Conservation (phyloP, 208 protist species). For the Wallacemonas sp. region DNA sequence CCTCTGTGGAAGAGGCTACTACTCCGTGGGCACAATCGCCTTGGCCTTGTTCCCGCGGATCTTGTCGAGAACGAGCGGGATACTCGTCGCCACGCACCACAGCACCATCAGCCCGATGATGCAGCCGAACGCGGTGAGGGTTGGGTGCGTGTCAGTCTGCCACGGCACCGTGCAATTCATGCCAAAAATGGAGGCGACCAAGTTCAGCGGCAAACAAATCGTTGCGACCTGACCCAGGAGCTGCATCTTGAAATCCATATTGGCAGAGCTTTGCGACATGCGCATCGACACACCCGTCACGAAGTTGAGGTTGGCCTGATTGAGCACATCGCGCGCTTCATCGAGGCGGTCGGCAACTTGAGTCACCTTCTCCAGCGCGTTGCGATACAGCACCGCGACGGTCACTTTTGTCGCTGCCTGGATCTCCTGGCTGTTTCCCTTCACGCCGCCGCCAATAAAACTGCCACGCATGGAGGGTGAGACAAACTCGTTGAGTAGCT, state of each 20-base stretch:
- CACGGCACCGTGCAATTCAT: constrained; percentile 91
- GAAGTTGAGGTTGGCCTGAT: constrained; percentile 87
- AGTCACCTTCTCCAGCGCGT: constrained; percentile 60
- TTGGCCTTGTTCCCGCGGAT: constrained; percentile 41
- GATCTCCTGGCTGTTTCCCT: constrained; percentile 8
- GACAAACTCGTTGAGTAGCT: constrained; percentile 68
- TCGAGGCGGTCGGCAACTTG: constrained; percentile 75
- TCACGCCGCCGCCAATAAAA: constrained; percentile 39
- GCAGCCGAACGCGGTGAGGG: constrained; percentile 60
- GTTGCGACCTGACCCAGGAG: constrained; percentile 75
- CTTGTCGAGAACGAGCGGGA: constrained; percentile 45
- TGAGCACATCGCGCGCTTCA: constrained; percentile 75
- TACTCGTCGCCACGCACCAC: constrained; percentile 62
- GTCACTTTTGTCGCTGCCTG: constrained; percentile 31
- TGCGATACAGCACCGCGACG: constrained; percentile 31
- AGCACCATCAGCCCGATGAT: constrained; percentile 61
- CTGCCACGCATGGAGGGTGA: constrained; percentile 68
- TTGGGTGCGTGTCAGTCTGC: constrained; percentile 47
- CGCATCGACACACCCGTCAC: constrained; percentile 82
- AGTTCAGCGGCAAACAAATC: constrained; percentile 84
- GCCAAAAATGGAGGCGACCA: constrained; percentile 84
- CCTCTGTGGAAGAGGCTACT: no score
- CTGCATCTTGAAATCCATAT: constrained; percentile 84
- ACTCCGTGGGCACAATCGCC: constrained; percentile 56
- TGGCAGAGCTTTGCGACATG: constrained; percentile 84